phyloP scores from a whole-genome alignment of 306 rosid species.

The Cucurbita argyrosperma region DNA sequence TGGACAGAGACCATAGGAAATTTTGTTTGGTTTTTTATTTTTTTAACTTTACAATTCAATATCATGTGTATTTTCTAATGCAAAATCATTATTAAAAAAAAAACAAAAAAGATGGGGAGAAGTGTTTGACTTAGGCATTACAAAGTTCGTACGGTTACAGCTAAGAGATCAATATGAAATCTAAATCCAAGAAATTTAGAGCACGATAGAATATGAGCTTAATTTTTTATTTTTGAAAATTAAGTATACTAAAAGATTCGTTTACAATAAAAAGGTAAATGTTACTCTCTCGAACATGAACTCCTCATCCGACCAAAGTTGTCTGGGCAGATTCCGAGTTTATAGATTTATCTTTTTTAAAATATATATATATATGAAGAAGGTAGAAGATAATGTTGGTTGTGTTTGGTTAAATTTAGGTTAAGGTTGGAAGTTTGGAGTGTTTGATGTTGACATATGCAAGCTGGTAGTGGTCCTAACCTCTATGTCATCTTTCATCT shows the following conservation, averaged over 20 bases:
- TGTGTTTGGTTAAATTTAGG: neutral
- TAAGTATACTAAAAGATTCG: neutral
- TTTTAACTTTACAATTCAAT: neutral
- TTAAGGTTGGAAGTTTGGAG: neutral
- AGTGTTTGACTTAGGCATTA: neutral
- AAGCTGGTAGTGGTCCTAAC: neutral
- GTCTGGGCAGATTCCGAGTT: neutral
- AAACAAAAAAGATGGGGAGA: neutral
- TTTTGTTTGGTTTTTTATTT: neutral
- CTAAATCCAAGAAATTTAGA: no score
- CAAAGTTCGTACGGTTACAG: neutral
- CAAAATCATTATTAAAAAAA: neutral
- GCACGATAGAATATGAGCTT: no score
- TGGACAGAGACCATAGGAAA: neutral
- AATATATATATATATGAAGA: no score
- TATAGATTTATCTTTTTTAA: neutral
- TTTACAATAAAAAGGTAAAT: no score
- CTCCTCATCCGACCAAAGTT: neutral
- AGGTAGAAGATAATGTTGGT: neutral
- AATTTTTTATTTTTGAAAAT: no score
- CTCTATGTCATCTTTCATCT: neutral
- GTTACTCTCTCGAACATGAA: neutral
- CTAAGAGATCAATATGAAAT: no score
- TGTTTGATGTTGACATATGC: neutral
- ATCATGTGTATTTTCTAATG: neutral